Conservation (phyloP, 176 grass and related monocot species). For the Triticum aestivum region DNA sequence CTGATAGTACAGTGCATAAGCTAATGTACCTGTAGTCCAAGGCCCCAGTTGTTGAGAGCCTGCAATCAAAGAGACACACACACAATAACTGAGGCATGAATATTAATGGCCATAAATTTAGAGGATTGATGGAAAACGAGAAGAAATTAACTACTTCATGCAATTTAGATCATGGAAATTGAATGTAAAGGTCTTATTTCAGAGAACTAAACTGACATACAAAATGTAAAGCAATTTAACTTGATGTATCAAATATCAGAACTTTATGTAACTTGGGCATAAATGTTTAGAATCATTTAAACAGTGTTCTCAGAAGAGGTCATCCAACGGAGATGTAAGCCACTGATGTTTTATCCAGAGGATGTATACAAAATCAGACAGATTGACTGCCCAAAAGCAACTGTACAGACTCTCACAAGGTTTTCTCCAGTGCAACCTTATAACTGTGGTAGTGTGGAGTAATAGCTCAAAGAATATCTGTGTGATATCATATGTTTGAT, state of each 20-base stretch:
- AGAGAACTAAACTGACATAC: too few relatives aligned
- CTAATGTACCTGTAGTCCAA: conserved; percentile 69
- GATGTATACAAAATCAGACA: background rate
- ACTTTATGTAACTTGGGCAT: too few relatives aligned
- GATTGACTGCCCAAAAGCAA: background rate
- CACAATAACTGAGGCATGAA: background rate
- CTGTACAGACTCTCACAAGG: background rate
- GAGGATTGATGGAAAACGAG: background rate
- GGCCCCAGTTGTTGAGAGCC: conserved; percentile 89
- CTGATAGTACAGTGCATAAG: conserved; percentile 11
- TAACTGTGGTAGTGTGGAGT: background rate
- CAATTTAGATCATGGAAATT: background rate
- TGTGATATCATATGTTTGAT: background rate
- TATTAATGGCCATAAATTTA: background rate
- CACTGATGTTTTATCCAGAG: background rate
- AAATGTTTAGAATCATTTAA: background rate
- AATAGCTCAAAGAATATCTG: background rate
- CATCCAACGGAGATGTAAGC: background rate
- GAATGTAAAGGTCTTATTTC: background rate
- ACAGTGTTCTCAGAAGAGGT: background rate
- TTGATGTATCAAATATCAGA: too few relatives aligned
- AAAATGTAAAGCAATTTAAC: too few relatives aligned
- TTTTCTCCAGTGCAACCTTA: background rate
- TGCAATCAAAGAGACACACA: conserved; percentile 16
- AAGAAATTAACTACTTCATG: background rate